Conservation (phyloP, 768 basidiomycete genomes). For the Suillus cothurnatus region DNA sequence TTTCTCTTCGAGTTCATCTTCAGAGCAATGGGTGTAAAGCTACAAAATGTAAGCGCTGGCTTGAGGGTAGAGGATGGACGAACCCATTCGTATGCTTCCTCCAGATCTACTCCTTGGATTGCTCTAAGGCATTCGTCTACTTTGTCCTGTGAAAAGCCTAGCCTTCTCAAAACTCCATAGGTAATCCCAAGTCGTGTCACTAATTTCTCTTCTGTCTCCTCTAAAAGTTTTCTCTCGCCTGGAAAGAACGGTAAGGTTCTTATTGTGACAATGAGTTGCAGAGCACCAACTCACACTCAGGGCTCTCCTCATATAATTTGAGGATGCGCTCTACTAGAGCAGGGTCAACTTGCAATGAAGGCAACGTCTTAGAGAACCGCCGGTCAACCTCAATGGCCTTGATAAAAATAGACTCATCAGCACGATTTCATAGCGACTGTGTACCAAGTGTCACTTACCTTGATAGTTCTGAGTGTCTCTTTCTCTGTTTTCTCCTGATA, state of each 20-base stretch:
- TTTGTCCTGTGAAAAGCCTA: conserved; percentile 72
- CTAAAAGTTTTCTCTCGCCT: conserved; percentile 40
- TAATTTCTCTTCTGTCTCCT: conserved; percentile 71
- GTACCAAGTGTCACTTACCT: conserved; percentile 31
- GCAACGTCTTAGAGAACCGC: conserved; percentile 65
- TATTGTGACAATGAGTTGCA: background rate
- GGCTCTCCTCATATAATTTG: conserved; percentile 43
- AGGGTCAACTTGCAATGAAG: conserved; percentile 63
- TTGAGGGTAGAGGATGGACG: conserved; percentile 22
- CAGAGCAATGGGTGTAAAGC: conserved; percentile 67
- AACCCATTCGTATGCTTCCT: conserved; percentile 93
- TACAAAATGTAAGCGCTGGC: conserved; percentile 30
- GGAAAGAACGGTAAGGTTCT: background rate
- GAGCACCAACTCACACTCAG: background rate
- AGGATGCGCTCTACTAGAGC: conserved; percentile 61
- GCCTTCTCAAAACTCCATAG: conserved; percentile 75
- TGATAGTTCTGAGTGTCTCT: conserved; percentile 71
- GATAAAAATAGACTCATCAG: background rate
- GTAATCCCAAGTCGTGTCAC: conserved; percentile 73
- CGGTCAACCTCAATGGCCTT: conserved; percentile 85
- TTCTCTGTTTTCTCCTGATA: conserved; percentile 88
- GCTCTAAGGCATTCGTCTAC: conserved; percentile 72
- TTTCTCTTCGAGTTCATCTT: conserved; percentile 54
- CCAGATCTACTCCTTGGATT: conserved; percentile 71
- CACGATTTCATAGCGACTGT: background rate